A percentile compares a stretch with the other conserved stretches of the same genome.
phyloP scores from a whole-genome alignment of 108 stramenopile species.

The Skeletonema potamos region DNA sequence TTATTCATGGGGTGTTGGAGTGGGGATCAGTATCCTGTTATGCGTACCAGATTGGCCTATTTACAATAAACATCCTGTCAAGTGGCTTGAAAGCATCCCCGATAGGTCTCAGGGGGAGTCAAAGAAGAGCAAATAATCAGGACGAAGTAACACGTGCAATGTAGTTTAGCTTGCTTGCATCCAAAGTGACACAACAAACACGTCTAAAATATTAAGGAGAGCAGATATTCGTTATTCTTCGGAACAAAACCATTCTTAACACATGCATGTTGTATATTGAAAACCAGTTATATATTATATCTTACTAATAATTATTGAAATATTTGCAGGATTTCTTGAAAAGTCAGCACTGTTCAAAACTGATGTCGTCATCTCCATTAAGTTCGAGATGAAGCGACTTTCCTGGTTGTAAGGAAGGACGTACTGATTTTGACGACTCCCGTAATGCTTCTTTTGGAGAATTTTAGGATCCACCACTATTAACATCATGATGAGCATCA shows the following conservation, averaged over 20 bases:
- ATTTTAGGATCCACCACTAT: too few relatives aligned
- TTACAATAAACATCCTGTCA: slow-evolving; percentile 85
- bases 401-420: neutral
- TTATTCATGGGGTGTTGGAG: slow-evolving; percentile 84
- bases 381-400: neutral
- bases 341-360: neutral
- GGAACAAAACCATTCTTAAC: neutral
- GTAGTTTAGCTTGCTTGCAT: neutral
- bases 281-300: too few relatives aligned
- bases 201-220: neutral
- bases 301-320: neutral
- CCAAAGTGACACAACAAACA: neutral
- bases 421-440: neutral
- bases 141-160: neutral
- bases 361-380: neutral
- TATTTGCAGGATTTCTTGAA: neutral
- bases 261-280: too few relatives aligned
- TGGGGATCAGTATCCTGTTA: slow-evolving; percentile 68
- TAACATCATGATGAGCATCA: neutral
- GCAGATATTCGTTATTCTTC: neutral
- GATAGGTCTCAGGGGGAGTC: slow-evolving; percentile 55
- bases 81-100: slow-evolving; percentile 87
- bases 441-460: neutral
- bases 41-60: slow-evolving; percentile 93
- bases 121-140: slow-evolving; percentile 40